These are phyloP conservation scores for Rossbeevera mucosa DNA, from an alignment of 768 basidiomycete genomes.

Conservation along the genomic window DNA sequence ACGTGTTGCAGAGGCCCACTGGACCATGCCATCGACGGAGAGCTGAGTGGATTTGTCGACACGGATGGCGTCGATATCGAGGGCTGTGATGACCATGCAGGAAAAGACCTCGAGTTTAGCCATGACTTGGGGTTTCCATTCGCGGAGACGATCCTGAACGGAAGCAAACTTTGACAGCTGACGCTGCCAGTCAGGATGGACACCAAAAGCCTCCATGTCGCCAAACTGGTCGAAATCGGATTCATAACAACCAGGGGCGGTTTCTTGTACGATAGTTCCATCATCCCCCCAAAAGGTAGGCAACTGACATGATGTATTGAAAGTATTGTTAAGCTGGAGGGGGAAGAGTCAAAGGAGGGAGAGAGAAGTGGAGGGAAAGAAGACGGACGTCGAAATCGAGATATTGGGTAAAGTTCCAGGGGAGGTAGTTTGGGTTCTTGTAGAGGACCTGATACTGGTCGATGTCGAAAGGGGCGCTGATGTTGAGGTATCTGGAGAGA, in stretches of 20 bases:
- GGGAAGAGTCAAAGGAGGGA: not conserved
- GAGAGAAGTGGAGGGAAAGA: not conserved
- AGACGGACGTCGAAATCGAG: conserved; percentile 66
- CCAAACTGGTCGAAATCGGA: conserved; percentile 96
- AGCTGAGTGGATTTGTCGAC: conserved; percentile 94
- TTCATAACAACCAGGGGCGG: conserved; percentile 63
- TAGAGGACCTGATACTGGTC: conserved; percentile 69
- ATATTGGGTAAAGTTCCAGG: conserved; percentile 86
- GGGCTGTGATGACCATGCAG: conserved; percentile 81
- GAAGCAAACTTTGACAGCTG: conserved; percentile 93
- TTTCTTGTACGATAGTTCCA: conserved; percentile 50
- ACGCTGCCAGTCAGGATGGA: conserved; percentile 91
- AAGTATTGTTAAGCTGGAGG: conserved; percentile 67
- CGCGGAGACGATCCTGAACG: conserved; percentile 91
- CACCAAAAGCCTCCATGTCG: conserved; percentile 97
- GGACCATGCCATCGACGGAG: conserved; percentile 72
- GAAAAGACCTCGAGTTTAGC: conserved; percentile 72
- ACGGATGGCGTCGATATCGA: conserved; percentile 92
- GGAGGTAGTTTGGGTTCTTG: conserved; percentile 70
- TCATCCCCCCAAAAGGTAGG: conserved; percentile 81
- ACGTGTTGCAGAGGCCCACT: conserved; percentile 72
- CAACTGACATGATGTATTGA: conserved; percentile 68
- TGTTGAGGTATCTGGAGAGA: conserved; percentile 56
- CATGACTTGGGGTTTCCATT: conserved; percentile 83
- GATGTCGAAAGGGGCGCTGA: conserved; percentile 73